phyloP scores from a whole-genome alignment of 805 yeast genomes.

The Cyberlindnera misumaiensis region DNA sequence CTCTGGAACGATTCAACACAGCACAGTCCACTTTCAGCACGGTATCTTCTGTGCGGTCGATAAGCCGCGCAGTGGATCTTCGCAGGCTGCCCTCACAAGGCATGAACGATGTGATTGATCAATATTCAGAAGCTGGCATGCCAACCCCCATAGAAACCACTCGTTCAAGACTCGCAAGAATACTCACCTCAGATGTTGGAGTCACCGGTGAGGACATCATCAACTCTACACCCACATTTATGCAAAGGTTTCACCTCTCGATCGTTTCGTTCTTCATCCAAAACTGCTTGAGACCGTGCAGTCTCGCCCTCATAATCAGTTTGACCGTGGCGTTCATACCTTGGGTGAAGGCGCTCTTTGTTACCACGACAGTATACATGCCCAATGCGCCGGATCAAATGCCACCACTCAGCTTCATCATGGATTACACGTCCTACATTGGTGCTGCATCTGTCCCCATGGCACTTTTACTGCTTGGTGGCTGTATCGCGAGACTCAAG shows the following conservation, averaged over 20 bases:
- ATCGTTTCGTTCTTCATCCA: slow-evolving; percentile 32
- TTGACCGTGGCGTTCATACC: slow-evolving; percentile 75
- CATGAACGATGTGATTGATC: slow-evolving; percentile 36
- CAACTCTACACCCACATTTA: slow-evolving; percentile 15
- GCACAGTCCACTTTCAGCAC: background rate
- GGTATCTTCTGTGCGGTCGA: background rate
- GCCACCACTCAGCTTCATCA: slow-evolving; percentile 80
- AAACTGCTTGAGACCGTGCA: slow-evolving; percentile 65
- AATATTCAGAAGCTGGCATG: slow-evolving; percentile 24
- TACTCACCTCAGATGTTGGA: slow-evolving; percentile 19
- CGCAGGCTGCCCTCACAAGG: slow-evolving; percentile 31
- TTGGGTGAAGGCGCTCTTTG: slow-evolving; percentile 71
- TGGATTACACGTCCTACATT: slow-evolving; percentile 74
- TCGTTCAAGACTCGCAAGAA: slow-evolving; percentile 12
- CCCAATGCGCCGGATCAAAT: slow-evolving; percentile 76
- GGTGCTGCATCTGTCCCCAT: slow-evolving; percentile 88
- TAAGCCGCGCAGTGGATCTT: slow-evolving; percentile 3
- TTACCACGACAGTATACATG: slow-evolving; percentile 40
- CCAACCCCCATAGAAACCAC: slow-evolving; percentile 2
- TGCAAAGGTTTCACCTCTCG: slow-evolving; percentile 23
- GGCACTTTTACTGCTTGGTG: slow-evolving; percentile 79
- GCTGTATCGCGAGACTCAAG: slow-evolving; percentile 73
- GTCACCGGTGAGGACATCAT: slow-evolving; percentile 2
- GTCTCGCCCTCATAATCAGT: slow-evolving; percentile 58
- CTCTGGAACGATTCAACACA: background rate